Percentiles rank a stretch among this genome's conserved stretches.
Evolutionary conservation across 1,284 basidiomycete species (phyloP).

Genomic region (Malassezia caprae): DNA sequence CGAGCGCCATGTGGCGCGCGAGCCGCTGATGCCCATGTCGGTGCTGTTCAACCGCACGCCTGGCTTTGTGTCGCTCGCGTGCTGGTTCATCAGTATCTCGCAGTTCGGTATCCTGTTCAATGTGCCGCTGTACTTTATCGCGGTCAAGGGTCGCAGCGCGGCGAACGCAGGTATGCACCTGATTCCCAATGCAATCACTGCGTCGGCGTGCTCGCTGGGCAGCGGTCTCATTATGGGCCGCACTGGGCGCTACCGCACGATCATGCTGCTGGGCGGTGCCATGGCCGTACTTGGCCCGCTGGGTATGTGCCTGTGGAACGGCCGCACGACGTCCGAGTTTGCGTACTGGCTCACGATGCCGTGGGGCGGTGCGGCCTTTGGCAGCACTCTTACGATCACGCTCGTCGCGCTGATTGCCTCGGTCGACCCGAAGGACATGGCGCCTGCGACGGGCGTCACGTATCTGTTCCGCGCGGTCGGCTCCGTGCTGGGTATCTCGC

Average conservation of each 20-base stretch:
- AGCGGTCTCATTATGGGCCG: conserved; percentile 49
- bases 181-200: conserved; percentile 48
- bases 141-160: conserved; percentile 46
- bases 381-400: conserved; percentile 47
- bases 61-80: conserved; percentile 47
- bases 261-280: conserved; percentile 43
- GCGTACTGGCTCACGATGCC: conserved; percentile 47
- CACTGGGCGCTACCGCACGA: conserved; percentile 46
- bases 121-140: conserved; percentile 47
- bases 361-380: conserved; percentile 46
- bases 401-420: conserved; percentile 48
- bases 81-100: conserved; percentile 49
- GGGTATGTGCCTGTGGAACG: conserved; percentile 48
- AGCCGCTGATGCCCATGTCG: conserved; percentile 48
- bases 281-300: conserved; percentile 46
- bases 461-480: conserved; percentile 50
- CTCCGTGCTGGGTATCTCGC: conserved; percentile 49
- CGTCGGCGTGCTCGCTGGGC: conserved; percentile 48
- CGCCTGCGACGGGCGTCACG: conserved; percentile 47
- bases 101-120: conserved; percentile 49
- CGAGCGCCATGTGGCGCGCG: conserved; percentile 50
- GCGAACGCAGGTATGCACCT: conserved; percentile 48
- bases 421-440: conserved; percentile 47
- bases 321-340: conserved; percentile 32
- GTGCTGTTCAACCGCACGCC: conserved; percentile 49